Evolutionary conservation across 257 asterid genomes (phyloP), one percentile per base, ranked within the genome.

Genomic region (Vinca minor): DNA sequence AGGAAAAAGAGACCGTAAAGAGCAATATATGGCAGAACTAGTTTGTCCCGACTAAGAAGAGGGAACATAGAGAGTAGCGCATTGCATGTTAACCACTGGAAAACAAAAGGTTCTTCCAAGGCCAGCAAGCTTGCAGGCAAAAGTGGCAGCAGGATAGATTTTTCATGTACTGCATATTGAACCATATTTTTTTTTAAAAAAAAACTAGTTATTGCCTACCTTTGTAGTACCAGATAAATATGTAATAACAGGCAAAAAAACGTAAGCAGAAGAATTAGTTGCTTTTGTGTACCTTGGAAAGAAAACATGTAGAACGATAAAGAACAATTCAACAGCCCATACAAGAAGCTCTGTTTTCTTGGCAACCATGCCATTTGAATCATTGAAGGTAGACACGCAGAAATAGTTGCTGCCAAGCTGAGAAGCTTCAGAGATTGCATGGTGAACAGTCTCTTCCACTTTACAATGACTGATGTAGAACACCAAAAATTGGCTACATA

Each of bases 401-500:
- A 87, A 69, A 85, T 63, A 35, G 99, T 93, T 73, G 95, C 88
- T 65, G 81, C 78, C 41, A 93, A 86, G 76, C 94, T 78, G 34
- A 89, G 71, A 73, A 86, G 83, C 77, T 78, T 85, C 66, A 93
- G 73, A 2, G 85, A 70, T 63, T 73, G 89, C 35, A 86, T 80
- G 71, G 86, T 59, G 76, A 93, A 93, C 85, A 84, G 79, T 81
- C 87, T 83, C 84, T 89, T 93, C 97, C 99, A 89, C 79, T 93
- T 93, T 67, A 93, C 68, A 17, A 83, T 39, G 52, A 89, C 74
- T 63, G 97, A 89, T 57, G 94, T 84, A 29, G 96, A 71, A 71
- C 99, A 89, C 99, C 99, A 89, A 78, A 93, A 93, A 76, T 84
- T 93, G 55, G 96, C 99, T 78, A 89, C 97, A 56, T 93, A 93